Conservation (phyloP, 345 rosid genomes). For the Limnanthes douglasii region DNA sequence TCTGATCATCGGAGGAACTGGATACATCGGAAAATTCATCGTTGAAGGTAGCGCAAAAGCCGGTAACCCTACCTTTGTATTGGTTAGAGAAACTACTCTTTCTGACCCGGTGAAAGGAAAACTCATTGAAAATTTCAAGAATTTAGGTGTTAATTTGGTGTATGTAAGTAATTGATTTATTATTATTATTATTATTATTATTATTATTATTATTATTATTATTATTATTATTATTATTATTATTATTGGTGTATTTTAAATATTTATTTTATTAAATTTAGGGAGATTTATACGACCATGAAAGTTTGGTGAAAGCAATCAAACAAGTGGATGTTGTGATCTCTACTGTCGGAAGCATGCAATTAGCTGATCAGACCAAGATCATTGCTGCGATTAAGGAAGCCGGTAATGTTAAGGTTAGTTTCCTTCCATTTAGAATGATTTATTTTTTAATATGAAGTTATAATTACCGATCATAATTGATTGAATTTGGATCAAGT, state of each 20-base stretch:
- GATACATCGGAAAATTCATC: constrained; percentile 16
- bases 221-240: neutral
- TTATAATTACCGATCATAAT: too few relatives aligned
- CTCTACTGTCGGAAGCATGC: constrained; percentile 34
- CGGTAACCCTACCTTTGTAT: constrained; percentile 20
- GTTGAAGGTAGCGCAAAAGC: constrained; percentile 20
- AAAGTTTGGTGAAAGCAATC: constrained; percentile 54
- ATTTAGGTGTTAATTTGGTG: constrained; percentile 19
- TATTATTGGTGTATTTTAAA: neutral
- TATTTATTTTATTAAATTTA: neutral
- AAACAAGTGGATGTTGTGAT: constrained; percentile 79
- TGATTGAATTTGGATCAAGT: too few relatives aligned
- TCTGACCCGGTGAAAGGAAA: constrained; percentile 16
- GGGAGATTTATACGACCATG: constrained; percentile 34
- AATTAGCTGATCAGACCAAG: constrained; percentile 53
- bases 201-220: neutral
- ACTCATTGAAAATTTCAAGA: constrained; percentile 16
- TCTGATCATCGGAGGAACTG: constrained; percentile 26
- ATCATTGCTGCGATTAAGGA: constrained; percentile 72
- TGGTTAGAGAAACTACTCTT: constrained; percentile 22
- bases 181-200: neutral
- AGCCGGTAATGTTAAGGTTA: constrained; percentile 76
- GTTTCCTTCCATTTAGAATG: neutral
- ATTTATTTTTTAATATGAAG: too few relatives aligned
- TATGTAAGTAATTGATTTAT: constrained; percentile 12